phyloP scores from a whole-genome alignment of 164 flowering plant species.

The Macadamia integrifolia region DNA sequence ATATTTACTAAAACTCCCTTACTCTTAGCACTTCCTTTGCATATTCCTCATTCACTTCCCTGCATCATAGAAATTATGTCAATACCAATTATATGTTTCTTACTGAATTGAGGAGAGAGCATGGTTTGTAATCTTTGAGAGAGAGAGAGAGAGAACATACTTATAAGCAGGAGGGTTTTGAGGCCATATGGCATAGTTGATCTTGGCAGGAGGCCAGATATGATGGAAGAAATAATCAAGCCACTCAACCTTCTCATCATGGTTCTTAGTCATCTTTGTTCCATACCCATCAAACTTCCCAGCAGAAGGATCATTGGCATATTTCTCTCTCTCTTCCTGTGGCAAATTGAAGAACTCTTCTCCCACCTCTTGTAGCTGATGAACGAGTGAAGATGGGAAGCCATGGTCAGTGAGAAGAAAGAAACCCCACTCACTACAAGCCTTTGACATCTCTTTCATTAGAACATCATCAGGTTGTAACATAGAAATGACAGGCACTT shows the following conservation, averaged over 20 bases:
- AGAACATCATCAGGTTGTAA: constrained; percentile 22
- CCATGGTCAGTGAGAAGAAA: constrained; percentile 41
- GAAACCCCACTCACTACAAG: constrained; percentile 44
- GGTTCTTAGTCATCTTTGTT: constrained; percentile 39
- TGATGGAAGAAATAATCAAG: constrained; percentile 44
- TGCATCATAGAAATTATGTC: constrained; percentile 2
- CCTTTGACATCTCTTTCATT: constrained; percentile 21
- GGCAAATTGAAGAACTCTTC: constrained; percentile 36
- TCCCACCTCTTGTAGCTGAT: constrained; percentile 31
- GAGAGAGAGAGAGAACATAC: constrained; percentile 11
- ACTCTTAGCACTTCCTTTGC: constrained; percentile 27
- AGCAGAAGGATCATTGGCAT: constrained; percentile 31
- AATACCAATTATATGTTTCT: too few relatives aligned
- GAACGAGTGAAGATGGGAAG: constrained; percentile 24
- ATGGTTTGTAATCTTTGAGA: too few relatives aligned
- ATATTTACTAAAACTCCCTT: neutral
- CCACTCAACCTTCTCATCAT: constrained; percentile 42
- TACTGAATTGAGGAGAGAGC: too few relatives aligned
- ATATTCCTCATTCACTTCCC: constrained; percentile 45
- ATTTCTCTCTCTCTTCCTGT: constrained; percentile 37
- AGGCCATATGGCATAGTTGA: constrained; percentile 33
- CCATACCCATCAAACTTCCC: constrained; percentile 50
- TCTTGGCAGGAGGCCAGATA: constrained; percentile 30
- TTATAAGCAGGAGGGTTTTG: constrained; percentile 36
- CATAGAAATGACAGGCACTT: constrained; percentile 36